These are phyloP conservation scores for Scopulariopsis brevicaulis DNA, from an alignment of 2,329 filamentous ascomycete genomes.

Conservation along the genomic window DNA sequence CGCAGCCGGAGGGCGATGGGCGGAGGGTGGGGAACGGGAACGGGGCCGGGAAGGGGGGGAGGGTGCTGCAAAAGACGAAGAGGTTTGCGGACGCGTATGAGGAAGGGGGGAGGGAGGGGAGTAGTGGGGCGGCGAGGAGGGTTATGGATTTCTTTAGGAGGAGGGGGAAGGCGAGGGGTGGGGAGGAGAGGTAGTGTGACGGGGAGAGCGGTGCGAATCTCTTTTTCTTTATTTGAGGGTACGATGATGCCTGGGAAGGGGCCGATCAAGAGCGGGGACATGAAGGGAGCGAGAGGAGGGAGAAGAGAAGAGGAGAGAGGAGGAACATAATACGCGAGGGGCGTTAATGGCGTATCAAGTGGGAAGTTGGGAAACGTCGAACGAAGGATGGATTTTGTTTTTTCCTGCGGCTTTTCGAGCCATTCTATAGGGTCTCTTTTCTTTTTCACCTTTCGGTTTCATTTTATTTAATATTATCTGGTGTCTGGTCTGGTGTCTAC, in stretches of 20 bases:
- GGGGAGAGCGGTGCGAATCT: background rate
- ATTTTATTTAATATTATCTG: too few species aligned
- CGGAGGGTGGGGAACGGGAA: slow-evolving; percentile 24
- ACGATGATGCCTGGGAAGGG: background rate
- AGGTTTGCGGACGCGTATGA: slow-evolving; percentile 87
- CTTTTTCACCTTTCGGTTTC: background rate
- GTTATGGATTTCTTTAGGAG: slow-evolving; percentile 98
- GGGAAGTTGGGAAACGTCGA: background rate
- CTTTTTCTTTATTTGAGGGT: background rate
- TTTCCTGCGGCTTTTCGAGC: slow-evolving; percentile 3
- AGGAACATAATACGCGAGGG: background rate
- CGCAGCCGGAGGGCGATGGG: slow-evolving; percentile 28
- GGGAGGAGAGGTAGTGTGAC: slow-evolving; percentile 29
- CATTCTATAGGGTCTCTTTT: background rate
- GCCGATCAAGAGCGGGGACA: background rate
- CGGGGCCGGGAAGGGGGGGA: slow-evolving; percentile 20
- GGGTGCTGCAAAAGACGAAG: slow-evolving; percentile 71
- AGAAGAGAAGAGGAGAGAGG: background rate
- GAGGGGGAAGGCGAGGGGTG: slow-evolving; percentile 63
- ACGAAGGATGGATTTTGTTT: background rate
- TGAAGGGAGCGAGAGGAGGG: background rate
- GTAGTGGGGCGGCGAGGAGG: slow-evolving; percentile 74
- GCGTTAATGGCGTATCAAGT: background rate
- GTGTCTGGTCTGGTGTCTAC: background rate
- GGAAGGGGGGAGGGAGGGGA: slow-evolving; percentile 61